Percentiles rank a stretch among this genome's conserved stretches.
These are phyloP conservation scores for Amaranthus tricolor DNA, from an alignment of 179 eudicot species.

Conservation along the genomic window DNA sequence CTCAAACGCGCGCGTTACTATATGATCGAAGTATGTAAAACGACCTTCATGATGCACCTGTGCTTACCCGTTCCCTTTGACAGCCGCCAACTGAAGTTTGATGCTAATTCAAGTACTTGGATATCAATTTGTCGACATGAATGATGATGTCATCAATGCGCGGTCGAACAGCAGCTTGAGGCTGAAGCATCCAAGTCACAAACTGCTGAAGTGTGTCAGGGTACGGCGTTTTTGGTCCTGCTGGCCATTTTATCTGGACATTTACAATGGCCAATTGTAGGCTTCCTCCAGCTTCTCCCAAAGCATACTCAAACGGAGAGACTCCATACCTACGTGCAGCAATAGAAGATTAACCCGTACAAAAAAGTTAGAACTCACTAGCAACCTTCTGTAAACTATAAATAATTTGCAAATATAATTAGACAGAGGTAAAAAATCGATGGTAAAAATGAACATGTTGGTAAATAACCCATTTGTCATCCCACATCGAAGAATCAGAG, in stretches of 20 bases:
- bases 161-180: conserved; percentile 88
- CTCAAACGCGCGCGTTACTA: not conserved
- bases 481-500: too few species aligned
- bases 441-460: too few species aligned
- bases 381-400: too few species aligned
- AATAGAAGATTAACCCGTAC: not conserved
- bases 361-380: too few species aligned
- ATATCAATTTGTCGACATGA: conserved; percentile 86
- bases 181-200: conserved; percentile 99
- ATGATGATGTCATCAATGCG: conserved; percentile 82
- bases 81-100: not conserved
- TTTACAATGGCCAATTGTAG: conserved; percentile 86
- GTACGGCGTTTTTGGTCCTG: conserved; percentile 75
- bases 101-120: conserved; percentile 59
- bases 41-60: conserved; percentile 12
- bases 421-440: too few species aligned
- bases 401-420: too few species aligned
- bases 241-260: conserved; percentile 92
- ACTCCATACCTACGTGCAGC: conserved; percentile 66
- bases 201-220: conserved; percentile 94
- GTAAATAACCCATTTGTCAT: too few species aligned
- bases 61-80: conserved; percentile 7
- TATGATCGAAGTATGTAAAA: not conserved
- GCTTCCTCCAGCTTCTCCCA: conserved; percentile 97
- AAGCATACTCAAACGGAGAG: conserved; percentile 93